phyloP scores from a whole-genome alignment of 306 rosid species.

The Cucumis melo region DNA sequence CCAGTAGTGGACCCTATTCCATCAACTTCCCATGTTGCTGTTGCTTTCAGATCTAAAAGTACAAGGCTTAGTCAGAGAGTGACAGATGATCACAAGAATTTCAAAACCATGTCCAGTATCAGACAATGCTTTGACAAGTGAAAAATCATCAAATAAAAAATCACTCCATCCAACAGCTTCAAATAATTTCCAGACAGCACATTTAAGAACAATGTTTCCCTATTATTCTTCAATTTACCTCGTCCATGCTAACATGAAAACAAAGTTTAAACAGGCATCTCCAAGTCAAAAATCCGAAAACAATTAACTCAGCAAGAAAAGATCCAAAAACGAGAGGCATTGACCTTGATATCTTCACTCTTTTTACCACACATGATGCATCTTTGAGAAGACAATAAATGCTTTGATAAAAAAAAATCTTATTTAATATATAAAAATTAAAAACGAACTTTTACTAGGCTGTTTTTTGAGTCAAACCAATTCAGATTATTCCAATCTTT shows the following conservation, averaged over 20 bases:
- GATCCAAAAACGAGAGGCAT: not conserved
- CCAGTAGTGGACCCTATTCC: constrained; percentile 52
- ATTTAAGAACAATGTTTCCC: not conserved
- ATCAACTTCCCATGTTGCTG: constrained; percentile 94
- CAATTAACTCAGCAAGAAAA: not conserved
- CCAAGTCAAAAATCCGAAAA: not conserved
- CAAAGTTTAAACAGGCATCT: not conserved
- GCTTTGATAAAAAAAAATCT: no score
- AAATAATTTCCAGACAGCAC: not conserved
- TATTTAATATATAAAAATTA: no score
- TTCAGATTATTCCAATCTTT: no score
- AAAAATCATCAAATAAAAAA: not conserved
- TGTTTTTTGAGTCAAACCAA: no score
- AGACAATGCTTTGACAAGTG: not conserved
- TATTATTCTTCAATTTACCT: not conserved
- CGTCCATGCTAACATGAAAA: not conserved
- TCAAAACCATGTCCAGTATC: not conserved
- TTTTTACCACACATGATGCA: not conserved
- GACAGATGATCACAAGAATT: not conserved
- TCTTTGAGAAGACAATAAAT: not conserved
- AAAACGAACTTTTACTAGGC: no score
- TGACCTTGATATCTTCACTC: not conserved
- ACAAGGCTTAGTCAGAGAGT: constrained; percentile 7
- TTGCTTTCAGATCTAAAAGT: constrained; percentile 62
- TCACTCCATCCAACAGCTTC: not conserved